phyloP scores from a whole-genome alignment of 1,284 basidiomycete genomes.

The Hemileia vastatrix region DNA sequence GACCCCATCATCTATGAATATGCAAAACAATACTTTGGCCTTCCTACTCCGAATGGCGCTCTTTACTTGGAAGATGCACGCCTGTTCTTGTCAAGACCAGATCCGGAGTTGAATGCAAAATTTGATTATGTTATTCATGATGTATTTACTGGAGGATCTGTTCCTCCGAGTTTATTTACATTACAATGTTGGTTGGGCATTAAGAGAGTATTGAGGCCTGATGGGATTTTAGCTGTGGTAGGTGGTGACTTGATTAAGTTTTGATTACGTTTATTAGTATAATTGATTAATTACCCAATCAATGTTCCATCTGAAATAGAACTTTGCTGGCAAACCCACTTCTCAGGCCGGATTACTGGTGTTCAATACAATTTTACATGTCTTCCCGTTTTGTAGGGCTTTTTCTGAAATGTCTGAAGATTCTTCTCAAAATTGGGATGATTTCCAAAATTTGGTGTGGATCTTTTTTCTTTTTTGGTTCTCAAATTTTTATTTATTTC shows the following conservation, averaged over 20 bases:
- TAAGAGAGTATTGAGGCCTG: conserved; percentile 55
- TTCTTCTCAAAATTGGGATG: neutral
- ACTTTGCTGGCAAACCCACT: conserved; percentile 59
- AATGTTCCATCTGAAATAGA: conserved; percentile 47
- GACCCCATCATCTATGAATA: conserved; percentile 78
- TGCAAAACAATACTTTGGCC: conserved; percentile 63
- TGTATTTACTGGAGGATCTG: conserved; percentile 77
- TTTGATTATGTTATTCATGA: conserved; percentile 80
- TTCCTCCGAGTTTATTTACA: conserved; percentile 72
- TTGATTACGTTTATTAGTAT: neutral
- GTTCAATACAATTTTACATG: conserved; percentile 56
- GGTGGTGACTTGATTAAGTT: conserved; percentile 40
- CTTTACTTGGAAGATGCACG: conserved; percentile 68
- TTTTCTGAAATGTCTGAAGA: conserved; percentile 57
- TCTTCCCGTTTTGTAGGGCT: conserved; percentile 65
- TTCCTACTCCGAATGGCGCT: conserved; percentile 55
- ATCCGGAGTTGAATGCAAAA: conserved; percentile 18
- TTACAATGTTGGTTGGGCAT: conserved; percentile 67
- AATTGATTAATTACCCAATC: conserved; percentile 12
- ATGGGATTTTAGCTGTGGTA: conserved; percentile 70
- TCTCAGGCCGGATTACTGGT: conserved; percentile 60
- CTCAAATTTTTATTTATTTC: conserved; percentile 2
- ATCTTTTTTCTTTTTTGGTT: conserved; percentile 20
- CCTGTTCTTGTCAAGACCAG: conserved; percentile 49
- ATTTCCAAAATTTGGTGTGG: conserved; percentile 28